Evolutionary conservation across 306 rosid genomes (phyloP).

Genomic region (Crotalaria pallida): DNA sequence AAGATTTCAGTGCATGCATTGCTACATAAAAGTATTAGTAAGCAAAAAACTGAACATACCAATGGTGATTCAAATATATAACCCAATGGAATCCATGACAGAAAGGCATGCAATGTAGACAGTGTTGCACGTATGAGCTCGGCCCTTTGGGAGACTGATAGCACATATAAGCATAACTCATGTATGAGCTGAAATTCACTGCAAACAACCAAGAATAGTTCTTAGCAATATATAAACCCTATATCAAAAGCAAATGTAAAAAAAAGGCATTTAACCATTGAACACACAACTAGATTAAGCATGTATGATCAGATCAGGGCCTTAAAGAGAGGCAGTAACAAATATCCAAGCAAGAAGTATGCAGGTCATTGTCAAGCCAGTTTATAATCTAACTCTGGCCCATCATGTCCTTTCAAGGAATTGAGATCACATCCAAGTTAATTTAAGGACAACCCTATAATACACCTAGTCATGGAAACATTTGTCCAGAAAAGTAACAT

Average conservation of each 20-base stretch:
- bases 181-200: conserved; percentile 99
- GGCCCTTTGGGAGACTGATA: conserved; percentile 88
- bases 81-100: conserved; percentile 98
- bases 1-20: background rate
- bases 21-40: background rate
- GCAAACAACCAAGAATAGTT: conserved; percentile 40
- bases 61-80: conserved; percentile 92
- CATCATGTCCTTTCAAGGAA: background rate
- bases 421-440: background rate
- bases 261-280: background rate
- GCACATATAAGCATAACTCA: conserved; percentile 90
- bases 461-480: background rate
- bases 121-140: conserved; percentile 92
- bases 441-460: background rate
- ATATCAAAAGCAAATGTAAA: background rate
- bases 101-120: conserved; percentile 92
- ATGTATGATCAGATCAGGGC: background rate
- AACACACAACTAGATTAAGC: background rate
- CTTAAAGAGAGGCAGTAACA: background rate
- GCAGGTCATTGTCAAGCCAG: background rate
- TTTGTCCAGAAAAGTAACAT: background rate
- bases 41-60: conserved; percentile 44
- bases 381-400: background rate
- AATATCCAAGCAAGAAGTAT: background rate
- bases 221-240: conserved; percentile 9